Base-by-base conservation (phyloP, 1,139 yeast genomes). In the Lodderomyces parapsilosis region DNA sequence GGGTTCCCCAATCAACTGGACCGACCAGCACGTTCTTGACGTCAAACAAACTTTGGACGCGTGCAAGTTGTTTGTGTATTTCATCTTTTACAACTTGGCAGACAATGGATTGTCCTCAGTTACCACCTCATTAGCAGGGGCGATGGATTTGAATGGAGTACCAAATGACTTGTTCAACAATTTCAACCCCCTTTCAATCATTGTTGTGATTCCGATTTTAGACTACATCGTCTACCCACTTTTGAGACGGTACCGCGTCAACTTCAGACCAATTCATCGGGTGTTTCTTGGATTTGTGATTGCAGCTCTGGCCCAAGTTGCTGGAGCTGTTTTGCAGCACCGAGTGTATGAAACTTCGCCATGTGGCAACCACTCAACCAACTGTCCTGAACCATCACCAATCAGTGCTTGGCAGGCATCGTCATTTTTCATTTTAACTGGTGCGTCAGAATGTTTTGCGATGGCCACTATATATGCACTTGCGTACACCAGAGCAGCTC, bases 131-230 rank as follows among this genome's bases (percentile, higher is more conserved):
- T 86, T 81, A 56, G 82, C 87, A 38, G 83, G 83, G 44, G 74
- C 84, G 25, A 79, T 83, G 86, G 66, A 76, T 25, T 71, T 81
- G 24, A 71, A 80, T 42, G 87, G 88, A 44, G 78, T 83, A 49
- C 90, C 90, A 50, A 83, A 83, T 55, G 90, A 83, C 68, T 71
- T 83, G 57, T 77, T 82, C 60, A 78, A 74, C 59, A 82, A 81
- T 51, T 80, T 84, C 61, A 83, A 83, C 57, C 85, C 89, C 27
- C 68, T 84, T 51, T 78, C 87, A 17, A 79, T 83, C 48, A 78
- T 83, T 51, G 64, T 83, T 20, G 65, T 81, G 51, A 81, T 83
- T 51, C 90, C 90, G 45, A 67, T 83, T 46, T 71, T 80, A 54
- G 86, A 83, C 56, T 71, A 73, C 49, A 50, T 66, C 13, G 42